Conservation (phyloP, 495 filamentous ascomycete genomes). For the Aspergillus leporis region DNA sequence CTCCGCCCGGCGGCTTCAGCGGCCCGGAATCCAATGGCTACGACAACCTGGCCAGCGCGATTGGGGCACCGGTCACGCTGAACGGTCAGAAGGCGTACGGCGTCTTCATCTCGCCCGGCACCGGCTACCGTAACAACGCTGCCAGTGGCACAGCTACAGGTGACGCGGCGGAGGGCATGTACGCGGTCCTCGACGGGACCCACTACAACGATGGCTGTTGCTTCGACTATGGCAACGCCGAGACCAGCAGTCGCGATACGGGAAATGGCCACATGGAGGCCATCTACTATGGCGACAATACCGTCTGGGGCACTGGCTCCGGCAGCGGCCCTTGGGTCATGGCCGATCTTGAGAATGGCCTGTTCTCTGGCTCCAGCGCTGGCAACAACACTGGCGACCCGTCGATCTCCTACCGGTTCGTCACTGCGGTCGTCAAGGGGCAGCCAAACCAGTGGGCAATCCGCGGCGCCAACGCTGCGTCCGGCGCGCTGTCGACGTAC, state of each 20-base stretch:
- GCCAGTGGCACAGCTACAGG: slow-evolving; percentile 51
- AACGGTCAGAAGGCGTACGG: slow-evolving; percentile 61
- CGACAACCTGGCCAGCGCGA: slow-evolving; percentile 55
- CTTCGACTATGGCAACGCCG: slow-evolving; percentile 64
- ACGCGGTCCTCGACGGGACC: slow-evolving; percentile 59
- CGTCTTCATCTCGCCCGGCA: slow-evolving; percentile 56
- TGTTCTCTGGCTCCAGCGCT: slow-evolving; percentile 51
- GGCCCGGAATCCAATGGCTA: slow-evolving; percentile 55
- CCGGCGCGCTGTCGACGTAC: slow-evolving; percentile 55
- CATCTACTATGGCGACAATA: slow-evolving; percentile 56
- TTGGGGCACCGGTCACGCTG: slow-evolving; percentile 57
- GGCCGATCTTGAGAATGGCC: slow-evolving; percentile 61
- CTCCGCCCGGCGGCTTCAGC: slow-evolving; percentile 51
- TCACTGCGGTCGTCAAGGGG: slow-evolving; percentile 55
- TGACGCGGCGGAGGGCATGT: slow-evolving; percentile 57
- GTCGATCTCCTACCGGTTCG: slow-evolving; percentile 49
- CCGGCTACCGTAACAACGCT: slow-evolving; percentile 56
- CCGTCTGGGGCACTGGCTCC: slow-evolving; percentile 50
- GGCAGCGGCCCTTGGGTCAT: slow-evolving; percentile 61
- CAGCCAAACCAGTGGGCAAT: slow-evolving; percentile 53
- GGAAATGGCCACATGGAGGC: slow-evolving; percentile 63
- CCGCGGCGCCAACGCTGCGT: slow-evolving; percentile 53
- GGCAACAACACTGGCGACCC: slow-evolving; percentile 46
- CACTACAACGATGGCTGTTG: slow-evolving; percentile 60
- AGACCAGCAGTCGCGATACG: slow-evolving; percentile 53